Base-by-base conservation (phyloP, 2,329 filamentous ascomycete species). In the Fusarium sp. region DNA sequence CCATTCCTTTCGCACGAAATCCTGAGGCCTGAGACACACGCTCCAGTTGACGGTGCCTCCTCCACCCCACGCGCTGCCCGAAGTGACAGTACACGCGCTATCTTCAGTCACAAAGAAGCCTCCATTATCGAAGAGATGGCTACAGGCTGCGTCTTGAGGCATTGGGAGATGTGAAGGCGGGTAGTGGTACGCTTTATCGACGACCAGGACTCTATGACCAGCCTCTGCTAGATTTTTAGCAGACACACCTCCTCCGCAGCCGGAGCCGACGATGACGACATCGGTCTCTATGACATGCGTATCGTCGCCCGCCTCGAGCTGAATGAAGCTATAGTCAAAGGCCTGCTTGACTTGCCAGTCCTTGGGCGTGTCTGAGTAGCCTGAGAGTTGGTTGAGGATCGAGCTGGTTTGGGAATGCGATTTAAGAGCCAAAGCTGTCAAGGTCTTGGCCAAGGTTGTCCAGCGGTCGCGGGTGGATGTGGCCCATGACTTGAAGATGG, bases 31-130 rank as follows among this genome's bases (percentile, higher is more conserved):
- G 47, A 88, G 77, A 46, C 78, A 79, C 9, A 85, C 84, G 69
- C 82, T 90, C 93, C 93, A 97, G 75, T 97, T 97, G 67, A 97
- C 77, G 0, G 91, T 92, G 6, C 93, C 93, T 51, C 93, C 93
- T 37, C 93, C 93, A 27, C 93, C 93, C 86, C 90, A 96, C 29
- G 85, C 85, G 52, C 86, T 84, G 2, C 91, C 93, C 0, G 89
- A 85, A 3, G 91, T 73, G 11, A 94, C 74, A 14, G 78, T 83
- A 29, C 88, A 78, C 6, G 83, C 82, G 10, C 79, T 78, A 69
- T 90, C 83, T 57, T 89, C 79, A 59, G 80, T 79, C 65, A 81
- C 69, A 6, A 83, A 67, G 15, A 85, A 73, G 8, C 89, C 90
- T 19, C 84, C 84, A 58, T 85, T 86, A 67, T 93, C 90, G 68